Conservation (phyloP, 129 eudicot species). For the Tagetes patula region DNA sequence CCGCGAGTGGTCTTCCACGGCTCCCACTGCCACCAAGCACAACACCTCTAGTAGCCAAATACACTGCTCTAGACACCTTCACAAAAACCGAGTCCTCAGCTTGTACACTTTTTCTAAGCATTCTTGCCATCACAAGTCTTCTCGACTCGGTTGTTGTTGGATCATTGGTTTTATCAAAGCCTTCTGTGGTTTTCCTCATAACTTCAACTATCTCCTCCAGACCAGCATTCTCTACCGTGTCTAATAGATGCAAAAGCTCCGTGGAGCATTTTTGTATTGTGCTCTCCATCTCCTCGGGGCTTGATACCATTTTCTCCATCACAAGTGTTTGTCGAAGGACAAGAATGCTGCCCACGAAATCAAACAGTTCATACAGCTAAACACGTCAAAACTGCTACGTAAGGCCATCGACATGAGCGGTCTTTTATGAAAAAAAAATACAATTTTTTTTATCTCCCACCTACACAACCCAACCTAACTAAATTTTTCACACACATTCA, state of each 20-base stretch:
- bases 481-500: no score
- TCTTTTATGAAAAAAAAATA: no score
- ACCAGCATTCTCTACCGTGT: slow-evolving; percentile 56
- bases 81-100: slow-evolving; percentile 67
- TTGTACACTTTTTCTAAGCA: slow-evolving; percentile 76
- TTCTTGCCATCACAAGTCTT: slow-evolving; percentile 57
- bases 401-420: no score
- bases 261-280: slow-evolving; percentile 41
- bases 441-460: no score
- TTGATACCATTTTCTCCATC: slow-evolving; percentile 52
- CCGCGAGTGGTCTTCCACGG: slow-evolving; percentile 57
- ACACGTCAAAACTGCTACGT: not conserved
- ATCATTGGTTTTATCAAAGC: slow-evolving; percentile 33
- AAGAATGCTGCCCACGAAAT: slow-evolving; percentile 54
- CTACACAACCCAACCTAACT: no score
- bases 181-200: slow-evolving; percentile 39
- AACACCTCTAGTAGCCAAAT: slow-evolving; percentile 66
- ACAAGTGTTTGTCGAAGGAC: slow-evolving; percentile 76
- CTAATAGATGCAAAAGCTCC: slow-evolving; percentile 53
- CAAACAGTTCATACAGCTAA: not conserved
- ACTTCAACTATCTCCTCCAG: slow-evolving; percentile 56
- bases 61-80: slow-evolving; percentile 65
- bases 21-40: slow-evolving; percentile 67
- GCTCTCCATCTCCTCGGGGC: slow-evolving; percentile 56
- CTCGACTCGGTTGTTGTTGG: slow-evolving; percentile 38